Conservation (phyloP, 73 alveolate genomes). For the Stentor roeselii region DNA sequence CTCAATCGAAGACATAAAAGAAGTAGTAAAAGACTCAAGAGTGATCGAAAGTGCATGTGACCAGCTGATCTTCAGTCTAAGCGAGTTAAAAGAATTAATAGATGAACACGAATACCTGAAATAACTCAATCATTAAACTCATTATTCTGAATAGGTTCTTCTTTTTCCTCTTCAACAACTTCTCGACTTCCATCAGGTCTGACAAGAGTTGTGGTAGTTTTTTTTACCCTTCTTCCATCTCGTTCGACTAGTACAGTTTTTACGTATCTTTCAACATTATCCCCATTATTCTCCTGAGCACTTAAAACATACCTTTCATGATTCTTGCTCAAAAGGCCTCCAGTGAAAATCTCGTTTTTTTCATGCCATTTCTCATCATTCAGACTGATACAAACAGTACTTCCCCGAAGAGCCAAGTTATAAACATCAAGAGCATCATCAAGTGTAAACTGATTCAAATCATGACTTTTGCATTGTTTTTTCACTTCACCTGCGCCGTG, state of each 20-base stretch:
- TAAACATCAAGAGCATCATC: neutral
- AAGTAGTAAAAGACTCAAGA: neutral
- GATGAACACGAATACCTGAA: neutral
- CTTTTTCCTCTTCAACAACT: neutral
- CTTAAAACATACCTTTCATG: neutral
- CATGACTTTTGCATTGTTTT: neutral
- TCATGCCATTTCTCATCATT: neutral
- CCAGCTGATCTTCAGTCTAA: neutral
- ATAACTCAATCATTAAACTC: neutral
- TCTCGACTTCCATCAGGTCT: slow-evolving; percentile 55
- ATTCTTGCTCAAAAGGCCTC: neutral
- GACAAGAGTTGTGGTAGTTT: slow-evolving; percentile 61
- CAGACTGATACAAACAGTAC: neutral
- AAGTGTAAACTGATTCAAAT: neutral
- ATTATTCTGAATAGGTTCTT: neutral
- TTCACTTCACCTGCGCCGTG: neutral
- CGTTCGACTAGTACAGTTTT: slow-evolving; percentile 57
- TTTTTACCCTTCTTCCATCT: slow-evolving; percentile 67
- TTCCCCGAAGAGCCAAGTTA: neutral
- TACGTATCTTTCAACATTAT: slow-evolving; percentile 53
- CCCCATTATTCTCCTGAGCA: neutral
- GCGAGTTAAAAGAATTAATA: neutral
- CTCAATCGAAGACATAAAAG: neutral
- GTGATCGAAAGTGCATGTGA: slow-evolving; percentile 7
- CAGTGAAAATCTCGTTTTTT: neutral